A percentile compares a stretch with the other conserved stretches of the same genome.
phyloP scores from a whole-genome alignment of 164 flowering plant genomes.

The Akebia trifoliata region DNA sequence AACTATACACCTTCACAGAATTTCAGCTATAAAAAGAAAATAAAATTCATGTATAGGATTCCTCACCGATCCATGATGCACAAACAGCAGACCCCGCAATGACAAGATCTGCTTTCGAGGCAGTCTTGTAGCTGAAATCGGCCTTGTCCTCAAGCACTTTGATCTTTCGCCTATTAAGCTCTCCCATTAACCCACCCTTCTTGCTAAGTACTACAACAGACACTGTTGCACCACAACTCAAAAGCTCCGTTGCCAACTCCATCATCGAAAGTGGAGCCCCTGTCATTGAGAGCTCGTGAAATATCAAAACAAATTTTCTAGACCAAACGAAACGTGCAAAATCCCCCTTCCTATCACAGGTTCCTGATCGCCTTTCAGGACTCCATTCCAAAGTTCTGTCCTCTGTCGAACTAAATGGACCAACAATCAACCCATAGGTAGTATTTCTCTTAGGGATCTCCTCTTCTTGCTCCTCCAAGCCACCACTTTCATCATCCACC shows the following conservation, averaged over 20 bases:
- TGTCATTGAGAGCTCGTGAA: constrained; percentile 95
- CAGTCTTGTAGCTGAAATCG: constrained; percentile 71
- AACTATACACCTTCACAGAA: neutral
- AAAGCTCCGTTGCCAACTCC: constrained; percentile 90
- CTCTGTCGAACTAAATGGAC: constrained; percentile 80
- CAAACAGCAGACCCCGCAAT: constrained; percentile 99
- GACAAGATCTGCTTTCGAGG: constrained; percentile 90
- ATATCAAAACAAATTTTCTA: constrained; percentile 75
- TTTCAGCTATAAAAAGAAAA: neutral
- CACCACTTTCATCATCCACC: constrained; percentile 21
- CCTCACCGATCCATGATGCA: constrained; percentile 94
- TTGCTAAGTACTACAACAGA: constrained; percentile 84
- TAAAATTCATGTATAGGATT: constrained; percentile 8
- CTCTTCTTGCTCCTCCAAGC: constrained; percentile 42
- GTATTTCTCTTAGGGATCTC: constrained; percentile 64
- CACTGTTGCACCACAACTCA: constrained; percentile 97
- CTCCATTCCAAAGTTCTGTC: constrained; percentile 87
- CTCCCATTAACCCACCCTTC: constrained; percentile 88
- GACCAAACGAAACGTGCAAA: constrained; percentile 93
- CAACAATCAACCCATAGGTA: constrained; percentile 76
- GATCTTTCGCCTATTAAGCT: constrained; percentile 79
- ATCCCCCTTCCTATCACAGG: constrained; percentile 82
- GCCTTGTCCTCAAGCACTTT: constrained; percentile 83
- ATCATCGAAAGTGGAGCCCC: constrained; percentile 98
- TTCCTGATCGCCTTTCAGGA: constrained; percentile 80